Evolutionary conservation across 1,284 basidiomycete genomes (phyloP).

Genomic region (Sanghuangporus baumii): DNA sequence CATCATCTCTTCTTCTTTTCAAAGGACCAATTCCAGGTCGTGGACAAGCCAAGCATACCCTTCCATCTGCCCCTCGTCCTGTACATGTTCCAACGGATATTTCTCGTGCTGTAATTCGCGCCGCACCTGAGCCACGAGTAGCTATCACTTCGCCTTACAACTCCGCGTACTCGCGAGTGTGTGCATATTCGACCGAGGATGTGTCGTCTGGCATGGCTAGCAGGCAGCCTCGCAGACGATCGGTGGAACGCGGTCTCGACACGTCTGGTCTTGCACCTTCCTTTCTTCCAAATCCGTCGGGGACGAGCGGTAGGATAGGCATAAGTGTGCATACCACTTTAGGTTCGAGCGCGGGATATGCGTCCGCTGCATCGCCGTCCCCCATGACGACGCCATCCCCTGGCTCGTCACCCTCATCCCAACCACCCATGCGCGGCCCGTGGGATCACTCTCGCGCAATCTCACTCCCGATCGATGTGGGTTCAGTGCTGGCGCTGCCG

Average conservation of each 20-base stretch:
- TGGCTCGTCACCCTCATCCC: not conserved
- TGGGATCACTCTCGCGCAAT: constrained; percentile 53
- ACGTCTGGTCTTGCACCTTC: not conserved
- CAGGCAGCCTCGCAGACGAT: not conserved
- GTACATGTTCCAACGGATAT: constrained; percentile 36
- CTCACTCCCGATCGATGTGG: constrained; percentile 38
- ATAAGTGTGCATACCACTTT: not conserved
- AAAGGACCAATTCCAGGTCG: constrained; percentile 52
- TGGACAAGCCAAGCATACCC: constrained; percentile 46
- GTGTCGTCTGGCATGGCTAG: not conserved
- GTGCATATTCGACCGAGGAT: not conserved
- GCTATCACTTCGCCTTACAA: not conserved
- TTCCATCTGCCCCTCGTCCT: constrained; percentile 51
- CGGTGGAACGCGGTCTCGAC: constrained; percentile 7
- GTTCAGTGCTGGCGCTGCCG: constrained; percentile 38
- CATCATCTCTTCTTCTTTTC: constrained; percentile 49
- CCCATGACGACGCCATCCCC: constrained; percentile 3
- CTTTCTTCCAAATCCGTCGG: not conserved
- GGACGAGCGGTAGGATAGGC: not conserved
- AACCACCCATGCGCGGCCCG: constrained; percentile 34
- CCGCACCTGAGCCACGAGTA: not conserved
- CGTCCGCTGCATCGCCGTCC: not conserved
- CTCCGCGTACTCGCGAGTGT: not conserved
- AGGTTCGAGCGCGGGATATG: not conserved
- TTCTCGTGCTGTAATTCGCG: constrained; percentile 23